phyloP scores from a whole-genome alignment of 1,284 basidiomycete species.

The Athelia psychrophila region DNA sequence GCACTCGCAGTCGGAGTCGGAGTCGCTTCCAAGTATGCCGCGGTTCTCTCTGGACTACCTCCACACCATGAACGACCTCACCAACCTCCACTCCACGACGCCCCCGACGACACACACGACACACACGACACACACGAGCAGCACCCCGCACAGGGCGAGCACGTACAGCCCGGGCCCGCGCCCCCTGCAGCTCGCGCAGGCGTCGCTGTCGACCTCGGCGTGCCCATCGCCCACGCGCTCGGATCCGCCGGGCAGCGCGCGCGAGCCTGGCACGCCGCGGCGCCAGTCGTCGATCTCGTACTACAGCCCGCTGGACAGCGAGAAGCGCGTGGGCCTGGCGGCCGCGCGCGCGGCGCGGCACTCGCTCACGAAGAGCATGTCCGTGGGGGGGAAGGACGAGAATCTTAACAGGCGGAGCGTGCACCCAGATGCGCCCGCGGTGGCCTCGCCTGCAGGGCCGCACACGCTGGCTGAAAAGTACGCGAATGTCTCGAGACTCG shows the following conservation, averaged over 20 bases:
- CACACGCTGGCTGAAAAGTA: slow-evolving; percentile 4
- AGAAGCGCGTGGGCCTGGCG: not conserved
- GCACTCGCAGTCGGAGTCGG: no score
- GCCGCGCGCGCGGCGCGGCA: not conserved
- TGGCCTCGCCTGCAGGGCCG: not conserved
- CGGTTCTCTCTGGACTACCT: no score
- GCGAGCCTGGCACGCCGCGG: slow-evolving; percentile 19
- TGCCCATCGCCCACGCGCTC: not conserved
- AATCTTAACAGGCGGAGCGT: slow-evolving; percentile 8
- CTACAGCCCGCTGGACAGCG: not conserved
- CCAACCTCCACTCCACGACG: no score
- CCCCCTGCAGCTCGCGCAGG: not conserved
- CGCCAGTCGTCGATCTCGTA: slow-evolving; percentile 69
- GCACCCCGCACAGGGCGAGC: no score
- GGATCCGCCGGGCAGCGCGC: not conserved
- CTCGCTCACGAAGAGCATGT: not conserved
- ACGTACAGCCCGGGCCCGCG: not conserved
- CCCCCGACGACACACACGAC: no score
- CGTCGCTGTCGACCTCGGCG: not conserved
- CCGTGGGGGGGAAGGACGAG: slow-evolving; percentile 1
- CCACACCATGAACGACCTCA: no score
- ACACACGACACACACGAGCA: no score
- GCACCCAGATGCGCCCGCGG: slow-evolving; percentile 1
- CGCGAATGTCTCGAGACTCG: not conserved
- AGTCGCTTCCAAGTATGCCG: no score